phyloP scores from a whole-genome alignment of 139 green algal species.

The Spirogloea muscicola region DNA sequence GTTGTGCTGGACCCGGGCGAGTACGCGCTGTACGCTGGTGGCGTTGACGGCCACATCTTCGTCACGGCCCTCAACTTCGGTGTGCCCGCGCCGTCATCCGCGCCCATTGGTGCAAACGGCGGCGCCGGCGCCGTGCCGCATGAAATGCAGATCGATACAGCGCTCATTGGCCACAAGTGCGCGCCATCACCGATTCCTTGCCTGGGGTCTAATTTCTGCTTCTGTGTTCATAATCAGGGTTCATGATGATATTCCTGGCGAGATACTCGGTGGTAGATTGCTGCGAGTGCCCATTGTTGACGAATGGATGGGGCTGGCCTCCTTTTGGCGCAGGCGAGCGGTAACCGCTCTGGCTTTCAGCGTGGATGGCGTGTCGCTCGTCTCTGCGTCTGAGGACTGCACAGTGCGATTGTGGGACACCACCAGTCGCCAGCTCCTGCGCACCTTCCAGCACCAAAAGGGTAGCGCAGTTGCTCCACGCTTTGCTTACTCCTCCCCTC shows the following conservation, averaged over 20 bases:
- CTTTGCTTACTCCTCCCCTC: too few species aligned
- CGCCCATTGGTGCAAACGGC: neutral
- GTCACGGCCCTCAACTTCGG: conserved; percentile 60
- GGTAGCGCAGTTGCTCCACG: too few species aligned
- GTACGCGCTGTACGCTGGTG: conserved; percentile 70
- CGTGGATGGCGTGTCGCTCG: conserved; percentile 23
- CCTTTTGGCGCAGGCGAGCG: conserved; percentile 20
- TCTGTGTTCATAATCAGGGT: too few species aligned
- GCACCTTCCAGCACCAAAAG: conserved; percentile 36
- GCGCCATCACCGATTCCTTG: too few species aligned
- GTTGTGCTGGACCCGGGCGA: conserved; percentile 67
- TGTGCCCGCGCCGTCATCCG: conserved; percentile 45
- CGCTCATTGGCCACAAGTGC: conserved; percentile 1
- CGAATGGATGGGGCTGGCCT: too few species aligned
- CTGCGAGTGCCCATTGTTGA: too few species aligned
- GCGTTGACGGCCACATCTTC: conserved; percentile 72
- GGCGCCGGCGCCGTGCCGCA: neutral
- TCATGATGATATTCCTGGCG: too few species aligned
- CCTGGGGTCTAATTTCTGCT: too few species aligned
- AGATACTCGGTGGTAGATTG: too few species aligned
- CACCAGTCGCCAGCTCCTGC: conserved; percentile 3
- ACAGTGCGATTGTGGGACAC: conserved; percentile 44
- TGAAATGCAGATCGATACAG: neutral
- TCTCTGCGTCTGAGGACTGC: conserved; percentile 46
- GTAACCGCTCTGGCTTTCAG: conserved; percentile 43